Conservation (phyloP, 1,284 basidiomycete species). For the Apiotrichum sp. region DNA sequence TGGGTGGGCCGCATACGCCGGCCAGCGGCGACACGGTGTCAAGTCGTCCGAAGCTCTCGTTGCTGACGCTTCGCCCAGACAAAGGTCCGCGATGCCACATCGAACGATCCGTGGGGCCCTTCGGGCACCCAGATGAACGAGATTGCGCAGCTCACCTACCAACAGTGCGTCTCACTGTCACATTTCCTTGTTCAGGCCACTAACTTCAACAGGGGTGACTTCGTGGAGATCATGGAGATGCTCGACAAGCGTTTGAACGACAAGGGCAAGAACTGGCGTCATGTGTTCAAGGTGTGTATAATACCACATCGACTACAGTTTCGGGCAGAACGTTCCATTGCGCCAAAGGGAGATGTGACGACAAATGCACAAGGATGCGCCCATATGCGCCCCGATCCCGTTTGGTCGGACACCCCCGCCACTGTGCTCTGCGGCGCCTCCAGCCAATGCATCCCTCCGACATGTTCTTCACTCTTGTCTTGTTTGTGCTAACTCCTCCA, state of each 20-base stretch:
- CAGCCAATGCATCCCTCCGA: neutral
- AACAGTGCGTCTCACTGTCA: slow-evolving; percentile 63
- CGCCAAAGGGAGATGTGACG: neutral
- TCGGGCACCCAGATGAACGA: slow-evolving; percentile 99
- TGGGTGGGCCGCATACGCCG: slow-evolving; percentile 11
- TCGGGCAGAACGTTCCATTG: neutral
- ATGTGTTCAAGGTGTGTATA: slow-evolving; percentile 85
- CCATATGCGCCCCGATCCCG: too few species aligned
- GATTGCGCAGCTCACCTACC: slow-evolving; percentile 93
- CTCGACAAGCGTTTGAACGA: slow-evolving; percentile 97
- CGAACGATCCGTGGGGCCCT: slow-evolving; percentile 99
- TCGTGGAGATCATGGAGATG: slow-evolving; percentile 99
- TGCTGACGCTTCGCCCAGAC: slow-evolving; percentile 53
- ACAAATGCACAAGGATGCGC: neutral
- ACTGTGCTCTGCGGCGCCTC: neutral
- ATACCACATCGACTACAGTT: too few species aligned
- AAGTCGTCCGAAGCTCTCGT: too few species aligned
- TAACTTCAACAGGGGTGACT: slow-evolving; percentile 66
- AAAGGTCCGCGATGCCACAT: slow-evolving; percentile 97
- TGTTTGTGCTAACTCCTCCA: slow-evolving; percentile 33
- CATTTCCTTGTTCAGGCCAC: neutral
- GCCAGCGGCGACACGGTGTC: too few species aligned
- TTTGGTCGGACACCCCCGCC: too few species aligned
- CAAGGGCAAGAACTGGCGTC: slow-evolving; percentile 99
- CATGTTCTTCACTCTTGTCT: neutral